These are phyloP conservation scores for Atkinsonella texensis DNA, from an alignment of 2,329 filamentous ascomycete species.

Conservation along the genomic window DNA sequence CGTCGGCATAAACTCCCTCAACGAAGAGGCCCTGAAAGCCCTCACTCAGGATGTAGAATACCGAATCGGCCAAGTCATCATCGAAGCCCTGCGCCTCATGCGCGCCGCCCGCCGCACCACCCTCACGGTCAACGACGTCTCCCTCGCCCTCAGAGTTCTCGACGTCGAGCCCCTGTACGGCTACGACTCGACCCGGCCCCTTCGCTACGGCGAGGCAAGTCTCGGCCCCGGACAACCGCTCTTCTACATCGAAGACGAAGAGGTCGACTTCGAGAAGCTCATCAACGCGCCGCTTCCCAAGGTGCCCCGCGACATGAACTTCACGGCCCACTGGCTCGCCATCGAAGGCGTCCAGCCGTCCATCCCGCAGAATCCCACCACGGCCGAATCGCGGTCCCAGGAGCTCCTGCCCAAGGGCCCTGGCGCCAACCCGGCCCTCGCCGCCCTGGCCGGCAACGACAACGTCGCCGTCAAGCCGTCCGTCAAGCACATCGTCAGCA, in stretches of 20 bases:
- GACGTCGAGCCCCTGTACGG: slow-evolving; percentile 94
- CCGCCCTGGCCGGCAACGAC: slow-evolving; percentile 73
- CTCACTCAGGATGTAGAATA: slow-evolving; percentile 93
- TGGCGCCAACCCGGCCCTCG: slow-evolving; percentile 70
- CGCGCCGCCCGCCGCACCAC: slow-evolving; percentile 77
- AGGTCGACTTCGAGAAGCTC: slow-evolving; percentile 96
- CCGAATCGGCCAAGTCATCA: slow-evolving; percentile 81
- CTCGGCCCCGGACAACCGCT: slow-evolving; percentile 87
- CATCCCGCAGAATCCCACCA: slow-evolving; percentile 90
- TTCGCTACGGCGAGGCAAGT: slow-evolving; percentile 88
- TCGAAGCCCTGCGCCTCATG: slow-evolving; percentile 95
- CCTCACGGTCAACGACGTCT: slow-evolving; percentile 79
- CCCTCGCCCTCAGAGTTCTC: slow-evolving; percentile 71
- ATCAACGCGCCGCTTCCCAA: slow-evolving; percentile 94
- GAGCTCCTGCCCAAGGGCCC: slow-evolving; percentile 85
- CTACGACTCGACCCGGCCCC: slow-evolving; percentile 81
- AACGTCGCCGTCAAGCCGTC: slow-evolving; percentile 75
- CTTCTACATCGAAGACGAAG: slow-evolving; percentile 96
- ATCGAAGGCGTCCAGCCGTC: slow-evolving; percentile 95
- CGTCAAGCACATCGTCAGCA: slow-evolving; percentile 91
- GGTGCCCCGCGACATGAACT: slow-evolving; percentile 82
- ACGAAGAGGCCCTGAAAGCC: slow-evolving; percentile 76
- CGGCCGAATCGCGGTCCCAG: slow-evolving; percentile 68
- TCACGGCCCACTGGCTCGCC: slow-evolving; percentile 89
- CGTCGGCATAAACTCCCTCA: slow-evolving; percentile 70